Conservation (phyloP, 2,329 filamentous ascomycete genomes). For the Kalmusia sp. region DNA sequence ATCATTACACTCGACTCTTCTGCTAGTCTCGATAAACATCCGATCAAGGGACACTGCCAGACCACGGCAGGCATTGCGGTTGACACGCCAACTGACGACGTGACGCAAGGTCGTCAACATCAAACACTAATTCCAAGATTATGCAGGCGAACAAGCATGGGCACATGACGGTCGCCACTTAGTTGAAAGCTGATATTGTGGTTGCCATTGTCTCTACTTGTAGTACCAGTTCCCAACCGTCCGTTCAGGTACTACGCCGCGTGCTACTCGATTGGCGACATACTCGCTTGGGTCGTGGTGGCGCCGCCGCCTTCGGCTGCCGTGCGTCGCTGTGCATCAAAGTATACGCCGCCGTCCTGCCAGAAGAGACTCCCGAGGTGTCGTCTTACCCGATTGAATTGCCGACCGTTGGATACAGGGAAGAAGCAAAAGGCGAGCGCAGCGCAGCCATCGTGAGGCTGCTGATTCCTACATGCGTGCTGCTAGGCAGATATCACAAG, state of each 20-base stretch:
- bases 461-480: background rate
- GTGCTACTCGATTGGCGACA: background rate
- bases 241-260: background rate
- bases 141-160: background rate
- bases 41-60: too few species aligned
- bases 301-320: slow-evolving; percentile 6
- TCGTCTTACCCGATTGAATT: slow-evolving; percentile 13
- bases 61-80: background rate
- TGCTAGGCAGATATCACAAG: slow-evolving; percentile 1
- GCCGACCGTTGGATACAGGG: background rate
- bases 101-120: background rate
- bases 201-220: background rate
- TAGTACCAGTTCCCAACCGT: background rate
- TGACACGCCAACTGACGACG: background rate
- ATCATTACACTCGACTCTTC: too few species aligned
- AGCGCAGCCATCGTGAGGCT: background rate
- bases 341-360: slow-evolving; percentile 4
- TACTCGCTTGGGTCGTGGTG: background rate
- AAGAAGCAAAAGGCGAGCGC: background rate
- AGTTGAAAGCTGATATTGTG: background rate
- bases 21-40: background rate
- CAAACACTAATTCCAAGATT: background rate
- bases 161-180: background rate
- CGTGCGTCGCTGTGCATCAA: slow-evolving; percentile 3
- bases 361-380: slow-evolving; percentile 22